These are phyloP conservation scores for Aureobasidium sp. DNA, from an alignment of 2,329 filamentous ascomycete genomes.

Conservation along the genomic window DNA sequence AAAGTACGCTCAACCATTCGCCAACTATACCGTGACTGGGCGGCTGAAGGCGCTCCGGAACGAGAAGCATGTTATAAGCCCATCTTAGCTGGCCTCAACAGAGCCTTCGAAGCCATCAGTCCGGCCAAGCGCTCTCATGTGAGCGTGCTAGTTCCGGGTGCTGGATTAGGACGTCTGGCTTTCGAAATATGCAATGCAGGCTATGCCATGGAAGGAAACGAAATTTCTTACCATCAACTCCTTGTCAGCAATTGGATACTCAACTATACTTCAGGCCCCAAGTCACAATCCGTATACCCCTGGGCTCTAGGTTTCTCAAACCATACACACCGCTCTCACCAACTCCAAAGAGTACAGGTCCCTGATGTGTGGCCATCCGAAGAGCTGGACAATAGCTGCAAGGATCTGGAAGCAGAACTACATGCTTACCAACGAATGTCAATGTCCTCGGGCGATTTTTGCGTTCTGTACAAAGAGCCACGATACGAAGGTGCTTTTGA, in stretches of 20 bases:
- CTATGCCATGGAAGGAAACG: conserved; percentile 72
- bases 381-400: conserved; percentile 25
- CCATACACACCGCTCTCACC: conserved; percentile 61
- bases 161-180: conserved; percentile 78
- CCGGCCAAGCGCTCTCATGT: conserved; percentile 31
- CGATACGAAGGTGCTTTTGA: conserved; percentile 59
- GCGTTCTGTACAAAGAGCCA: conserved; percentile 66
- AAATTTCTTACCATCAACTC: conserved; percentile 96
- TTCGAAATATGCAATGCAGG: conserved; percentile 73
- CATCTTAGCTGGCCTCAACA: conserved; percentile 56
- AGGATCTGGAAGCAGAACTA: conserved; percentile 18
- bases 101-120: conserved; percentile 31
- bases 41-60: conserved; percentile 63
- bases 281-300: conserved; percentile 67
- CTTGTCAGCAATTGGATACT: conserved; percentile 71
- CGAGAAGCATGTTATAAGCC: conserved; percentile 68
- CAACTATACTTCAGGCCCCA: conserved; percentile 52
- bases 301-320: conserved; percentile 89
- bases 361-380: conserved; percentile 58
- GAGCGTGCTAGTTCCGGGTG: conserved; percentile 72
- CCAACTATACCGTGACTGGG: conserved; percentile 95
- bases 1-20: conserved; percentile 88
- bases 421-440: conserved; percentile 60
- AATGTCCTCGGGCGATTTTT: conserved; percentile 90
- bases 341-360: conserved; percentile 63